Conservation (phyloP, 2,329 filamentous ascomycete species). For the Mariannaea elegans region DNA sequence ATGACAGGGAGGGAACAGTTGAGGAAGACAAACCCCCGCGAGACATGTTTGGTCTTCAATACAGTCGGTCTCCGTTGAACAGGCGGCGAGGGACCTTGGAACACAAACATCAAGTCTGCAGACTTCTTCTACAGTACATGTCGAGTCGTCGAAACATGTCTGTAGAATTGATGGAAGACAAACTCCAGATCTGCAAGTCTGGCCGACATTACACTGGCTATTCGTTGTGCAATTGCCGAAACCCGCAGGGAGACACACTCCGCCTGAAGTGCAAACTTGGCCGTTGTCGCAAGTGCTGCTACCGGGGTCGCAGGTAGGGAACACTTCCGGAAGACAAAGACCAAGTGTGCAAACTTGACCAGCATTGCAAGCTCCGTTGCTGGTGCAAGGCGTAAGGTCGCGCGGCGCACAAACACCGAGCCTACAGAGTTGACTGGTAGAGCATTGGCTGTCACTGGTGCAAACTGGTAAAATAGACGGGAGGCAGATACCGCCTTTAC, state of each 20-base stretch:
- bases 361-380: background rate
- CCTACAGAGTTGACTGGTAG: background rate
- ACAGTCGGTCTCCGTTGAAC: constrained; percentile 5
- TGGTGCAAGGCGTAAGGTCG: background rate
- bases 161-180: constrained; percentile 11
- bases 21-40: constrained; percentile 4
- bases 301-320: constrained; percentile 7
- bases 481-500: constrained; percentile 1
- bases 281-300: background rate
- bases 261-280: background rate
- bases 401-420: constrained; percentile 3
- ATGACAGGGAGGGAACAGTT: background rate
- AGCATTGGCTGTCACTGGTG: background rate
- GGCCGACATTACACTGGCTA: background rate
- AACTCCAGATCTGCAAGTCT: background rate
- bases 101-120: constrained; percentile 16
- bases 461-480: constrained; percentile 1
- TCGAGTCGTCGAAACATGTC: background rate
- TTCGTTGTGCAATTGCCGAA: background rate
- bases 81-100: background rate
- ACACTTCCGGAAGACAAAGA: constrained; percentile 12
- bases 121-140: constrained; percentile 11
- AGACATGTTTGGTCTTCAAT: background rate
- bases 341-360: constrained; percentile 9
- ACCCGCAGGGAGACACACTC: constrained; percentile 3